Conservation (phyloP, 768 basidiomycete species). For the Gyrodon lividus region DNA sequence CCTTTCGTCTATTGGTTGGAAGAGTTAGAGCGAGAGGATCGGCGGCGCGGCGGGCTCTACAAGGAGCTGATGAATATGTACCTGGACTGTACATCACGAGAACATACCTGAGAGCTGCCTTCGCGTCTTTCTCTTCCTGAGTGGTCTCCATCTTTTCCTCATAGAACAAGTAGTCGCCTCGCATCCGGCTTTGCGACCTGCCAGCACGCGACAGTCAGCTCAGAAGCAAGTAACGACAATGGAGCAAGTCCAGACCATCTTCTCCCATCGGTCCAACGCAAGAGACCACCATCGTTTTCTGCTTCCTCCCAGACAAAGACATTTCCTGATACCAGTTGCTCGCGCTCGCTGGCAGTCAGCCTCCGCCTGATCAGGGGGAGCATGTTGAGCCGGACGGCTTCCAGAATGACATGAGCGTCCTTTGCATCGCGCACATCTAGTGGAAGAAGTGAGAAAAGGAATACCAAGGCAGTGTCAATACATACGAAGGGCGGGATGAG, state of each 20-base stretch:
- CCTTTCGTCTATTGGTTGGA: conserved; percentile 66
- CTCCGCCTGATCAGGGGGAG: conserved; percentile 72
- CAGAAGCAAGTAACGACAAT: background rate
- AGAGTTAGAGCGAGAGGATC: conserved; percentile 59
- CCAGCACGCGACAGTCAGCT: conserved; percentile 2
- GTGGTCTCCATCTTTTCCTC: conserved; percentile 83
- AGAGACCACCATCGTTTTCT: conserved; percentile 61
- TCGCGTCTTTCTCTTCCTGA: conserved; percentile 74
- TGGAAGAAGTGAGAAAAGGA: background rate
- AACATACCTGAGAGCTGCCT: conserved; percentile 68
- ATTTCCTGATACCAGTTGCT: conserved; percentile 68
- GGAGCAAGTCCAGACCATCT: conserved; percentile 51
- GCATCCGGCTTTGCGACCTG: conserved; percentile 86
- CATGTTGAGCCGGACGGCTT: conserved; percentile 70
- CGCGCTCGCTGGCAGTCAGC: conserved; percentile 66
- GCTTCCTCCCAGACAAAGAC: conserved; percentile 88
- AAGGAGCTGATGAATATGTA: conserved; percentile 12
- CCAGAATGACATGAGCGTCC: conserved; percentile 73
- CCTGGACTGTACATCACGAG: conserved; percentile 11
- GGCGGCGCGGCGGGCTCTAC: conserved; percentile 56
- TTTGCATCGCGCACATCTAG: conserved; percentile 77
- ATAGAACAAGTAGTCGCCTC: conserved; percentile 80
- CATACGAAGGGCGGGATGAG: conserved; percentile 33
- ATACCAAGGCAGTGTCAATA: background rate
- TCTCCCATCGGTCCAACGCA: conserved; percentile 82